Evolutionary conservation across 495 filamentous ascomycete genomes (phyloP).

Genomic region (Annulohypoxylon maeteangense): DNA sequence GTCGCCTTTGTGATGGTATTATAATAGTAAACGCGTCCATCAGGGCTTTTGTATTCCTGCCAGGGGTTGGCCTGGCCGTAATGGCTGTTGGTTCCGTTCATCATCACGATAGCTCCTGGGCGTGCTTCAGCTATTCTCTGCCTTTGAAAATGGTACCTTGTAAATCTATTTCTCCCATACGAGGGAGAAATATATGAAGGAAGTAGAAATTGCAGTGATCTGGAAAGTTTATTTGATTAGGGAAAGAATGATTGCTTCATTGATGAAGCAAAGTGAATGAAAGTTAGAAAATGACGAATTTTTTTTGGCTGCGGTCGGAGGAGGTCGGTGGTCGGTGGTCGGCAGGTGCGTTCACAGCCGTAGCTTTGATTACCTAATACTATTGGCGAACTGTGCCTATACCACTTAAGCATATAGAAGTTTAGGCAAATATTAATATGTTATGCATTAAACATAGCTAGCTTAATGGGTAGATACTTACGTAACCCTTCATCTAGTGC

Average conservation of each 20-base stretch:
- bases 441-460: background rate
- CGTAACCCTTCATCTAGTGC: background rate
- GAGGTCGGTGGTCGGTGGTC: background rate
- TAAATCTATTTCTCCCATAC: background rate
- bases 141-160: background rate
- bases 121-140: slow-evolving; percentile 3
- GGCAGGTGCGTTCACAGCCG: background rate
- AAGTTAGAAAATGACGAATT: slow-evolving; percentile 4
- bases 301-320: slow-evolving; percentile 2
- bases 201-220: background rate
- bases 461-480: background rate
- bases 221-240: background rate
- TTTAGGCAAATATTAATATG: background rate
- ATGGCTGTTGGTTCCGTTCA: slow-evolving; percentile 67
- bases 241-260: background rate
- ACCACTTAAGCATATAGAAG: background rate
- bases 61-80: slow-evolving; percentile 69
- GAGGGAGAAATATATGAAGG: background rate
- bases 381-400: background rate
- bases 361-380: slow-evolving; percentile 1
- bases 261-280: background rate
- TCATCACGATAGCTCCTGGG: slow-evolving; percentile 59
- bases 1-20: slow-evolving; percentile 87
- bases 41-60: slow-evolving; percentile 84
- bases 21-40: slow-evolving; percentile 94